Evolutionary conservation across 2,329 filamentous ascomycete genomes (phyloP), one percentile per base, ranked within the genome.

Genomic region (Curvularia eragrostidis): DNA sequence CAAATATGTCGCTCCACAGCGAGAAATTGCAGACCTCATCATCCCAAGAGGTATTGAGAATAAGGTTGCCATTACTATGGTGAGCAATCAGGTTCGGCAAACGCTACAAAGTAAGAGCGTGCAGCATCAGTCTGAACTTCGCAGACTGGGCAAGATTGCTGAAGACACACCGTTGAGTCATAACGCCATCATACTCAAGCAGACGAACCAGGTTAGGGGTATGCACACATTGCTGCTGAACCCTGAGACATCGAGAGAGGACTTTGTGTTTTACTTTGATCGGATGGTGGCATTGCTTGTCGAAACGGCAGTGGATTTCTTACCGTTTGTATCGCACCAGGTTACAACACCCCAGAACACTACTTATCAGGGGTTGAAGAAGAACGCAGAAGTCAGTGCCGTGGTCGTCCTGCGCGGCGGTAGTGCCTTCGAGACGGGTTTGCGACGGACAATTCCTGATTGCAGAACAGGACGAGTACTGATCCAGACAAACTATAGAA

Each of bases 221-320:
- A 97, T 99, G 85, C 93, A 91, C 74, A 97, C 93, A 0, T 90
- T 97, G 55, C 86, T 99, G 39, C 89, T 96, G 71, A 85, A 95
- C 67, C 89, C 91, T 18, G 84, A 88, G 47, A 94, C 92, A 0
- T 82, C 85, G 6, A 85, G 91, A 41, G 94, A 97, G 73, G 93
- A 98, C 68, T 98, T 97, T 74, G 91, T 97, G 61, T 98, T 98
- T 78, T 98, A 98, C 78, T 97, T 98, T 76, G 93, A 99, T 77
- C 87, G 95, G 36, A 82, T 98, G 36, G 87, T 91, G 1, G 87
- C 90, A n/a, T 82, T 97, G 51, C 82, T 98, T 24, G 86, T 98
- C 46, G 94, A 98, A 76, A 84, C 79, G 71, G 84, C 78, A 52
- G 61, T 68, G 10, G 70, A 73, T 38, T 75, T 75, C 71, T 90